Conservation (phyloP, 345 rosid genomes). For the Aegle marmelos region DNA sequence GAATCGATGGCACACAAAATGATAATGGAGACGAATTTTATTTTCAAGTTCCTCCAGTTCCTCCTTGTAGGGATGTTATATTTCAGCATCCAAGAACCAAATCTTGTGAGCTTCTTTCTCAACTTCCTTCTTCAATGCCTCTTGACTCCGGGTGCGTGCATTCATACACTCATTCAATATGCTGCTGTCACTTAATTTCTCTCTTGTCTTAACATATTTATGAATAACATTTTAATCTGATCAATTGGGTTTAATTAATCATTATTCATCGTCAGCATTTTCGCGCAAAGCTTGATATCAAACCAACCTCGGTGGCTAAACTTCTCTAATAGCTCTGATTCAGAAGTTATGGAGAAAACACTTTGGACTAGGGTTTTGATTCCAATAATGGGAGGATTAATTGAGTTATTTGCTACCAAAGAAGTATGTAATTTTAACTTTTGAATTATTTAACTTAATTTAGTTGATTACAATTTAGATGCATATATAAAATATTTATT, state of each 20-base stretch:
- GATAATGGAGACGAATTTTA: constrained; percentile 44
- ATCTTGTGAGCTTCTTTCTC: constrained; percentile 70
- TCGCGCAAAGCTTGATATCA: constrained; percentile 66
- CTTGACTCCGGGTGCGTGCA: constrained; percentile 52
- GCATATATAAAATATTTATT: no score
- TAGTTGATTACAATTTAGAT: no score
- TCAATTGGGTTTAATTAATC: no score
- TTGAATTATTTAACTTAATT: no score
- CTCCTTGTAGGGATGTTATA: constrained; percentile 62
- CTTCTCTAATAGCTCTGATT: constrained; percentile 47
- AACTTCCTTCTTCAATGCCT: constrained; percentile 61
- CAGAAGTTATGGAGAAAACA: constrained; percentile 46
- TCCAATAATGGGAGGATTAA: constrained; percentile 73
- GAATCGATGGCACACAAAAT: constrained; percentile 36
- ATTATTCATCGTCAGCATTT: constrained; percentile 34
- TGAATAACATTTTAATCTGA: no score
- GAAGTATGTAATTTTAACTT: constrained; percentile 37
- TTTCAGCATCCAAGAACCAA: constrained; percentile 64
- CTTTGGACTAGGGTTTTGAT: constrained; percentile 78
- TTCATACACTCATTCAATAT: not conserved
- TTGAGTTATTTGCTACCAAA: constrained; percentile 75
- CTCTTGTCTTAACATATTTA: no score
- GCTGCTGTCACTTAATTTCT: no score
- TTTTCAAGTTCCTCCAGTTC: constrained; percentile 34
- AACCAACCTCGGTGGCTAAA: constrained; percentile 71